Evolutionary conservation across 2,329 filamentous ascomycete genomes (phyloP), one percentile per base, ranked within the genome.

Genomic region (Paecilomyces sp.): DNA sequence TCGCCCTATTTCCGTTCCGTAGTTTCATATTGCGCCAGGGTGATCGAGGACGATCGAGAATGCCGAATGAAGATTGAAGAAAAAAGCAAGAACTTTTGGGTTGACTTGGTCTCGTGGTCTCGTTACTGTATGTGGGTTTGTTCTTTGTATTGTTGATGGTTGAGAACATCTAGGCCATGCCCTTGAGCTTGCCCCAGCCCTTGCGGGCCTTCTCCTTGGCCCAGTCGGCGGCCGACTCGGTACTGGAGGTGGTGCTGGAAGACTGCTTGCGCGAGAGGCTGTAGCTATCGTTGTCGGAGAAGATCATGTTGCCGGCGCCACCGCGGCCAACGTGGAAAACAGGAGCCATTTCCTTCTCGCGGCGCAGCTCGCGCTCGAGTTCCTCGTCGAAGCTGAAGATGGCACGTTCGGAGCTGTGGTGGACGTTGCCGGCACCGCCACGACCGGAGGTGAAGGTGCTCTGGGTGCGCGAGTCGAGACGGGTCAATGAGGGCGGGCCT

Each of bases 361-460:
- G 77, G 59, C 80, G 78, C 63, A 83, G 75, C 61, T 85, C 81
- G 60, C 80, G 80, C 65, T 84, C 80, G 57, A 88, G 79, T 68
- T 88, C 85, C 75, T 88, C 85, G 71, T 88, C 85, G 74, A 88
- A 88, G 72, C 81, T 83, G 79, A 87, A 87, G 71, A 87, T 86
- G 68, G 82, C 79, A 50, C 83, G 79, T 66, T 87, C 81, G 62
- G 73, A 74, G 51, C 11, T 13, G 51, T 30, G 22, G 51, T 53
- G 51, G 51, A 53, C 51, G 22, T 85, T 85, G 63, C 83, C 83
- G 15, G 80, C 80, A 53, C 83, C 82, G 58, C 83, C 83, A 55
- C 82, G 80, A 60, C 83, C 82, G 36, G 78, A 74, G 31, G 67
- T 74, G 71, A 74, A 79, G 56, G 70, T 70, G 30, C 67, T 57